Conservation (phyloP, 345 rosid genomes). For the Lagerstroemia speciosa region DNA sequence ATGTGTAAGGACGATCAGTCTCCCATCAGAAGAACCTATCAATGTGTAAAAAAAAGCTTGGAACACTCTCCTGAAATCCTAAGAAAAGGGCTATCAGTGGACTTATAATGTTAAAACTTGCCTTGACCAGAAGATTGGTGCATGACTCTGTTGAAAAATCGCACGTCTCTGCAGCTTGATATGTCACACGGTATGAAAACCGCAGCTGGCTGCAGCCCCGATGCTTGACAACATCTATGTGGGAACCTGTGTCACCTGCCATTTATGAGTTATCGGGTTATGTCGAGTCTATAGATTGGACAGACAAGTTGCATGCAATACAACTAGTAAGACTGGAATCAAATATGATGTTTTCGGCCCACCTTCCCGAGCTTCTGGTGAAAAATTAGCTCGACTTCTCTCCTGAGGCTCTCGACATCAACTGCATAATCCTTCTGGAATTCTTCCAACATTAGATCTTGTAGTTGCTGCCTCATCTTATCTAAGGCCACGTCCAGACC, state of each 20-base stretch:
- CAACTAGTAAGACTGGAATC: not conserved
- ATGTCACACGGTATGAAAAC: not conserved
- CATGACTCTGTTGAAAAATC: not conserved
- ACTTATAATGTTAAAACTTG: not conserved
- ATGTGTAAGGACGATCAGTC: no score
- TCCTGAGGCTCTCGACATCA: conserved; percentile 58
- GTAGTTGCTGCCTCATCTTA: conserved; percentile 55
- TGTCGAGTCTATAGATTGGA: not conserved
- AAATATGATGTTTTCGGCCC: not conserved
- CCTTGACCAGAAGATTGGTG: not conserved
- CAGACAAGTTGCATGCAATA: no score
- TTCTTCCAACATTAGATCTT: conserved; percentile 49
- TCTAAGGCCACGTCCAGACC: conserved; percentile 55
- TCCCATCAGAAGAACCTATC: not conserved
- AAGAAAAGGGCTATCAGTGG: not conserved
- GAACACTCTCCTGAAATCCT: not conserved
- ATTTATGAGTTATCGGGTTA: not conserved
- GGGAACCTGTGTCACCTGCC: conserved; percentile 11
- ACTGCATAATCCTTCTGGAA: conserved; percentile 47
- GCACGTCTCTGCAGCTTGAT: not conserved
- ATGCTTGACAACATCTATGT: conserved; percentile 1
- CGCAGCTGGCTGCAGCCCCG: not conserved
- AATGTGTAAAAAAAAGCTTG: not conserved
- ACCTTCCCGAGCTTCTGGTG: conserved; percentile 47
- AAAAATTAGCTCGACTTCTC: conserved; percentile 60